phyloP scores from a whole-genome alignment of 345 rosid species.

The Lumnitzera littorea region DNA sequence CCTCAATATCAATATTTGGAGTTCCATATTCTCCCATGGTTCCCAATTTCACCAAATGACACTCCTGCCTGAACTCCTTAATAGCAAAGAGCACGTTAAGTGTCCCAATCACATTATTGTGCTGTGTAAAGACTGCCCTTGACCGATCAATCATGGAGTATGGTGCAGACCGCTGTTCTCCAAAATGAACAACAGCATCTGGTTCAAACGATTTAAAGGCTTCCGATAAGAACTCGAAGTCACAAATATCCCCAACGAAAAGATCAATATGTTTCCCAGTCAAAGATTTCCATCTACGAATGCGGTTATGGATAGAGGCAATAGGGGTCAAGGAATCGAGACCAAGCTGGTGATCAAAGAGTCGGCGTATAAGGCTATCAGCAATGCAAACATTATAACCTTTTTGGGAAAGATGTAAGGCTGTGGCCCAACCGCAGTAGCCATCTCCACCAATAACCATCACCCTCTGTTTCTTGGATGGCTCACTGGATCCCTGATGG shows the following conservation, averaged over 20 bases:
- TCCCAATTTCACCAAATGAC: constrained; percentile 94
- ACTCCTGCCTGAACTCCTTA: constrained; percentile 78
- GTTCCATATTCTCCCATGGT: constrained; percentile 99
- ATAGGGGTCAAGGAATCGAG: constrained; percentile 86
- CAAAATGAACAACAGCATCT: constrained; percentile 89
- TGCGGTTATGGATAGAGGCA: constrained; percentile 69
- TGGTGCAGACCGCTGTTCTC: constrained; percentile 95
- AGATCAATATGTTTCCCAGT: constrained; percentile 82
- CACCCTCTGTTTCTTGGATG: constrained; percentile 55
- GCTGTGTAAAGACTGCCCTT: constrained; percentile 83
- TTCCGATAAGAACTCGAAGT: constrained; percentile 84
- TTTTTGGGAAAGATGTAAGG: constrained; percentile 80
- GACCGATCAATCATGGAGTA: constrained; percentile 97
- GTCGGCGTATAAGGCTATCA: constrained; percentile 81
- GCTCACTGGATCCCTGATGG: constrained; percentile 21
- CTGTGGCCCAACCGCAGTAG: constrained; percentile 98
- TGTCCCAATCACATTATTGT: constrained; percentile 93
- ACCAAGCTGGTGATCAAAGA: constrained; percentile 89
- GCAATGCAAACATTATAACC: constrained; percentile 80
- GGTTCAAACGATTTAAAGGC: constrained; percentile 82
- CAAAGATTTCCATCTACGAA: constrained; percentile 78
- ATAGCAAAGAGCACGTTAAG: constrained; percentile 92
- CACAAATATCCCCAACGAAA: constrained; percentile 83
- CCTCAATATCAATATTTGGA: constrained; percentile 97
- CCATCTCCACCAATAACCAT: constrained; percentile 99